phyloP scores from a whole-genome alignment of 140 eudicot genomes.

The Anethum foeniculum region DNA sequence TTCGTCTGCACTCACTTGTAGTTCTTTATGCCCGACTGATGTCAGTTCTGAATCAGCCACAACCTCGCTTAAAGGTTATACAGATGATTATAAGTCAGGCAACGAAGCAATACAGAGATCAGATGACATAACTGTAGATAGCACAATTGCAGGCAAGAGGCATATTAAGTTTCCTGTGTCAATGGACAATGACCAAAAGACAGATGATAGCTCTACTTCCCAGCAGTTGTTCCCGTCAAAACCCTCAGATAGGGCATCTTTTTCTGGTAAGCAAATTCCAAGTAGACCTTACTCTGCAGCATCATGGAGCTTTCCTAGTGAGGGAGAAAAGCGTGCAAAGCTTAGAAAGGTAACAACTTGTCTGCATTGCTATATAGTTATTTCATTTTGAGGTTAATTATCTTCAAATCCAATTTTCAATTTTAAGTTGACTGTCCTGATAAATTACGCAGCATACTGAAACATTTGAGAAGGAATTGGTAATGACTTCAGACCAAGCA shows the following conservation, averaged over 20 bases:
- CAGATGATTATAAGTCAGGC: slow-evolving; percentile 60
- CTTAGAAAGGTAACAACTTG: slow-evolving; percentile 42
- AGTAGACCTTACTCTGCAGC: slow-evolving; percentile 42
- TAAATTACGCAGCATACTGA: slow-evolving; percentile 47
- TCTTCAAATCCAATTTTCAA: not conserved
- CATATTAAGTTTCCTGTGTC: slow-evolving; percentile 52
- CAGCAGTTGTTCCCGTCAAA: slow-evolving; percentile 41
- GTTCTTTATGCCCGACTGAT: slow-evolving; percentile 56
- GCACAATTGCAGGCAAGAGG: slow-evolving; percentile 64
- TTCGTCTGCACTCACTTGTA: slow-evolving; percentile 44
- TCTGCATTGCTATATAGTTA: not conserved
- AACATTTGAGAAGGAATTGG: slow-evolving; percentile 69
- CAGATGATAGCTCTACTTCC: slow-evolving; percentile 85
- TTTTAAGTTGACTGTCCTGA: slow-evolving; percentile 3
- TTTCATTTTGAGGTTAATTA: not conserved
- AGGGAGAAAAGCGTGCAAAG: slow-evolving; percentile 34
- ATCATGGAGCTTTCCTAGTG: slow-evolving; percentile 31
- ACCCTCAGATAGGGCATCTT: slow-evolving; percentile 43
- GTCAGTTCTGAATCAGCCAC: slow-evolving; percentile 95
- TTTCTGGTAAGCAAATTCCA: slow-evolving; percentile 89
- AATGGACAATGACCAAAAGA: slow-evolving; percentile 71
- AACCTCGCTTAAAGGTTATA: slow-evolving; percentile 64
- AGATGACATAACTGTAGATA: slow-evolving; percentile 79
- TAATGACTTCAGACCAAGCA: slow-evolving; percentile 98
- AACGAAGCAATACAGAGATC: slow-evolving; percentile 80